phyloP scores from a whole-genome alignment of 352 stramenopile species.

The Blastocystis sp. region DNA sequence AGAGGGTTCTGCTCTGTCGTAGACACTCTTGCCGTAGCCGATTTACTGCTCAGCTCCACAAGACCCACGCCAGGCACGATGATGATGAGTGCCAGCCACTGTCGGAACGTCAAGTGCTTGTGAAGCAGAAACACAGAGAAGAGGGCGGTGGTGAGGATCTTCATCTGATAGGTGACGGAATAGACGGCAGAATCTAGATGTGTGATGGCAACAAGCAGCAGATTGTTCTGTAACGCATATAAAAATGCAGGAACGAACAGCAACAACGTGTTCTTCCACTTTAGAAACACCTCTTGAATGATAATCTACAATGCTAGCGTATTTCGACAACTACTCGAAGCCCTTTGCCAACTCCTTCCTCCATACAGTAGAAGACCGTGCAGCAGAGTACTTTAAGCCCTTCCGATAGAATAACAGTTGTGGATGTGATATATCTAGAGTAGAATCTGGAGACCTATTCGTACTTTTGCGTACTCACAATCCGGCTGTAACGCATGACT shows the following conservation, averaged over 20 bases:
- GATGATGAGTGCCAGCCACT: conserved; percentile 75
- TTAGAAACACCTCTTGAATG: conserved; percentile 35
- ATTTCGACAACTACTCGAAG: not conserved
- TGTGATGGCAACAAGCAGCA: conserved; percentile 71
- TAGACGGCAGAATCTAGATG: conserved; percentile 77
- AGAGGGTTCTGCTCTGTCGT: conserved; percentile 64
- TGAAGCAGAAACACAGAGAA: conserved; percentile 78
- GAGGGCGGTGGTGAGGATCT: conserved; percentile 78
- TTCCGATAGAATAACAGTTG: conserved; percentile 72
- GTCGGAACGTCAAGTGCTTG: conserved; percentile 65
- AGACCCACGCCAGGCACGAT: conserved; percentile 72
- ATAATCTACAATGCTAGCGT: conserved; percentile 2
- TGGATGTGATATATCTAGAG: conserved; percentile 72
- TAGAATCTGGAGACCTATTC: not conserved
- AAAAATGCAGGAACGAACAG: conserved; percentile 71
- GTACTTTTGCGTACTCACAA: conserved; percentile 42
- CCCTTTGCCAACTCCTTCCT: conserved; percentile 22
- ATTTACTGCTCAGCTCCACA: conserved; percentile 66
- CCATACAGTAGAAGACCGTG: conserved; percentile 58
- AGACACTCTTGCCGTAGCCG: conserved; percentile 19
- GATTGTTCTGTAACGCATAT: conserved; percentile 78
- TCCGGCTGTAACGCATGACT: conserved; percentile 66
- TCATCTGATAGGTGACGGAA: conserved; percentile 80
- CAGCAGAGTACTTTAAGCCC: conserved; percentile 69
- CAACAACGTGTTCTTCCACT: conserved; percentile 25